Percentiles rank a stretch among this genome's conserved stretches.
phyloP scores from a whole-genome alignment of 1,284 basidiomycete genomes.

The Phenoliferia sp. region DNA sequence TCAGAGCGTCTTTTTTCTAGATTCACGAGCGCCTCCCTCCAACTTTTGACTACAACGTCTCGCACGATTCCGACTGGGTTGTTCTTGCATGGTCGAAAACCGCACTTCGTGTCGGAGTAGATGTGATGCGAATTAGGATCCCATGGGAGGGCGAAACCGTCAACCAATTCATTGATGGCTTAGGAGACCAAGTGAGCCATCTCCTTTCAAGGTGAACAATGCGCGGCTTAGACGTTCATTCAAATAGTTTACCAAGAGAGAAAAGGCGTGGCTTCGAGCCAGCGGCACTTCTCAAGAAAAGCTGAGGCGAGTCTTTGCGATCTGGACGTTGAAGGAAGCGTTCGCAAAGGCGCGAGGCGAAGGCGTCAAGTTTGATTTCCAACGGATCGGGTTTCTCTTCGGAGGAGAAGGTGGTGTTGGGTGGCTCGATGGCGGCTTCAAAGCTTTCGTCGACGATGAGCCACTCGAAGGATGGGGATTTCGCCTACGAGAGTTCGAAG shows the following conservation, averaged over 20 bases:
- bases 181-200: slow-evolving; percentile 59
- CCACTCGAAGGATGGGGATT: background rate
- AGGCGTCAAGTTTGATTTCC: slow-evolving; percentile 22
- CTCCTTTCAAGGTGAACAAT: background rate
- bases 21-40: background rate
- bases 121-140: slow-evolving; percentile 62
- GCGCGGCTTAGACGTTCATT: background rate
- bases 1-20: background rate
- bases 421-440: background rate
- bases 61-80: slow-evolving; percentile 68
- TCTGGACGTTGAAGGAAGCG: slow-evolving; percentile 82
- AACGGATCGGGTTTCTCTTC: slow-evolving; percentile 5
- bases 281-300: slow-evolving; percentile 40
- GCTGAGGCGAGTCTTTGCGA: slow-evolving; percentile 60
- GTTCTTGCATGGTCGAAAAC: slow-evolving; percentile 55
- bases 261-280: background rate
- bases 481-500: background rate
- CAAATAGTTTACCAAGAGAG: background rate
- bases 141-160: slow-evolving; percentile 55
- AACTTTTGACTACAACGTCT: slow-evolving; percentile 63
- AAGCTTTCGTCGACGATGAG: background rate
- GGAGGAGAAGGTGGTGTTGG: background rate
- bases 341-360: slow-evolving; percentile 73
- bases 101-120: slow-evolving; percentile 58
- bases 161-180: slow-evolving; percentile 56